Evolutionary conservation across 1,139 yeast genomes (phyloP).

Genomic region (Hyphopichia fennica): DNA sequence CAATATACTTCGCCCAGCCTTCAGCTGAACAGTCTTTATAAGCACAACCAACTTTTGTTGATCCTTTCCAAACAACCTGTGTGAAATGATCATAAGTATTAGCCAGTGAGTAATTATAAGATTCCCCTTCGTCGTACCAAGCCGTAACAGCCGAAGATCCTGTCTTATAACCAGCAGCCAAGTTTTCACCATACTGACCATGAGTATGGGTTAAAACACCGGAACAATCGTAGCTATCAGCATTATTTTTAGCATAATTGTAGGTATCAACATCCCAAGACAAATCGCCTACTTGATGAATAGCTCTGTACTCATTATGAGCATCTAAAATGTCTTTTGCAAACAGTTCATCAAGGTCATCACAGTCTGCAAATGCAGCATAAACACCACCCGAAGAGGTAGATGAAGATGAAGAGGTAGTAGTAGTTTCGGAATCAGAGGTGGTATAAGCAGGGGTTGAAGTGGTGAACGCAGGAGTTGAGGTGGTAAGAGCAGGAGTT

Average conservation of each 20-base stretch:
- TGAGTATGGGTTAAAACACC: slow-evolving; percentile 70
- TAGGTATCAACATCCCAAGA: slow-evolving; percentile 66
- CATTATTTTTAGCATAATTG: slow-evolving; percentile 65
- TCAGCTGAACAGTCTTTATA: slow-evolving; percentile 41
- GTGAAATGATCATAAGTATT: slow-evolving; percentile 67
- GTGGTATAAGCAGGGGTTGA: slow-evolving; percentile 9
- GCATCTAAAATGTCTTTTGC: slow-evolving; percentile 47
- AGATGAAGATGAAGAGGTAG: slow-evolving; percentile 7
- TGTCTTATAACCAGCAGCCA: slow-evolving; percentile 67
- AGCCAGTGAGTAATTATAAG: slow-evolving; percentile 51
- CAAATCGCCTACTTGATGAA: slow-evolving; percentile 59
- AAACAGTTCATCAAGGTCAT: slow-evolving; percentile 28
- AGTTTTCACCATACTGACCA: slow-evolving; percentile 83
- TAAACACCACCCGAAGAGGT: slow-evolving; percentile 9
- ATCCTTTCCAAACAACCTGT: slow-evolving; percentile 76
- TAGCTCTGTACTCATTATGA: slow-evolving; percentile 69
- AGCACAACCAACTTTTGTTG: slow-evolving; percentile 73
- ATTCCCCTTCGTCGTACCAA: slow-evolving; percentile 74
- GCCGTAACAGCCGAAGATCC: slow-evolving; percentile 65
- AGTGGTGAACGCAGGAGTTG: slow-evolving; percentile 7
- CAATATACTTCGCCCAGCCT: slow-evolving; percentile 43
- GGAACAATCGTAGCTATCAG: slow-evolving; percentile 67
- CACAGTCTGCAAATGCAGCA: slow-evolving; percentile 8
- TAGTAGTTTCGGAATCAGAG: not conserved
- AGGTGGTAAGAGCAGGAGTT: slow-evolving; percentile 4